phyloP scores from a whole-genome alignment of 345 rosid genomes.

The Arabidopsis suecica region DNA sequence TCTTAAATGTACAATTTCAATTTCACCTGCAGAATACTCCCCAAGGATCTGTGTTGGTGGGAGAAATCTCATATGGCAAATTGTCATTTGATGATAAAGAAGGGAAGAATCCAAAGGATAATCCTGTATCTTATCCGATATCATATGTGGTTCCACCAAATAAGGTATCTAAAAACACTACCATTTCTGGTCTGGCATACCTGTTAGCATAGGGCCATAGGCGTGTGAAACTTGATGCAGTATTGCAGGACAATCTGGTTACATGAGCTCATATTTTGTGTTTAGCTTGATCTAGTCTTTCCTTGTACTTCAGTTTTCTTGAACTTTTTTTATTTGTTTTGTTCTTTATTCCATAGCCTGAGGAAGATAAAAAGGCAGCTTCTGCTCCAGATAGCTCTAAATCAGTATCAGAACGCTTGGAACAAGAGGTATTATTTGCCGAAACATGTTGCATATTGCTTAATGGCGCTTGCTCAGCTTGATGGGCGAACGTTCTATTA shows the following conservation, averaged over 20 bases:
- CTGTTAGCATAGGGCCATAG: neutral
- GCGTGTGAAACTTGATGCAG: constrained; percentile 28
- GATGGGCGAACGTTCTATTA: neutral
- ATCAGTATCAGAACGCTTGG: constrained; percentile 73
- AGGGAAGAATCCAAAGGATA: constrained; percentile 64
- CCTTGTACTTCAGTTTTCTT: neutral
- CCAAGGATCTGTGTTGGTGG: constrained; percentile 83
- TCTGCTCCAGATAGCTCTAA: constrained; percentile 62
- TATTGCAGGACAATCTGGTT: constrained; percentile 23
- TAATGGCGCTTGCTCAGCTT: neutral
- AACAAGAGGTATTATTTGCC: constrained; percentile 71
- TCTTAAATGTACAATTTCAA: constrained; percentile 27
- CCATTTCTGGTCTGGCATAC: constrained; percentile 11
- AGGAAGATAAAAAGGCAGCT: constrained; percentile 70
- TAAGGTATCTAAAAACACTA: constrained; percentile 59
- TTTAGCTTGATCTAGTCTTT: constrained; percentile 14
- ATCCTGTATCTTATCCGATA: constrained; percentile 69
- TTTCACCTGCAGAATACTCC: constrained; percentile 67
- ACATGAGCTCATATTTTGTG: constrained; percentile 13
- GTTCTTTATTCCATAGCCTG: constrained; percentile 56
- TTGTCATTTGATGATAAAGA: constrained; percentile 58
- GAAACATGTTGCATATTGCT: constrained; percentile 10
- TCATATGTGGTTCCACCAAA: constrained; percentile 83
- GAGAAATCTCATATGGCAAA: constrained; percentile 81
- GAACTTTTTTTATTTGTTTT: constrained; percentile 8